These are phyloP conservation scores for Pseudonitzschia pungens DNA, from an alignment of 108 stramenopile species.

Conservation along the genomic window DNA sequence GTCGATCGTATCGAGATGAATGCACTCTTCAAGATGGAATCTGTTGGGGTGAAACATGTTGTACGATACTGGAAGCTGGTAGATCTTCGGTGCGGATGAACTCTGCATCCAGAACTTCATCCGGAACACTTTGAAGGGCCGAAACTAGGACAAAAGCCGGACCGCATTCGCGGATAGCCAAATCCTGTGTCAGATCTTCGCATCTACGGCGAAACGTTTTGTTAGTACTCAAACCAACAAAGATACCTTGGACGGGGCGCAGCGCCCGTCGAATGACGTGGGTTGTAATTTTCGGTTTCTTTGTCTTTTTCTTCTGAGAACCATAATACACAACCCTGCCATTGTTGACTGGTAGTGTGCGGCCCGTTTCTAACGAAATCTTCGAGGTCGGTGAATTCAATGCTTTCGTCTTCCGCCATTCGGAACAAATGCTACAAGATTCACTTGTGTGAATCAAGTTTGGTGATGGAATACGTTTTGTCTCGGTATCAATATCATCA, in stretches of 20 bases:
- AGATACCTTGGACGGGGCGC: slow-evolving; percentile 49
- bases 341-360: too few species aligned
- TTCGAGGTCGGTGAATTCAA: not conserved
- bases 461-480: slow-evolving; percentile 16
- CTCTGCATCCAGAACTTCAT: not conserved
- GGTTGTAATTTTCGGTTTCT: slow-evolving; percentile 32
- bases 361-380: too few species aligned
- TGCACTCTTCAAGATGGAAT: not conserved
- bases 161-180: slow-evolving; percentile 50
- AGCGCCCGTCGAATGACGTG: slow-evolving; percentile 38
- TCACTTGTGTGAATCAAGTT: not conserved
- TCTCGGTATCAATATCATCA: slow-evolving; percentile 26
- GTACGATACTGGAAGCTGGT: not conserved
- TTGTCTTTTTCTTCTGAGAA: not conserved
- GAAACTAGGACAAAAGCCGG: slow-evolving; percentile 50
- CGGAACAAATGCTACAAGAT: slow-evolving; percentile 9
- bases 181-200: slow-evolving; percentile 13
- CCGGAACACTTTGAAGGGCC: not conserved
- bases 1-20: not conserved
- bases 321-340: not conserved
- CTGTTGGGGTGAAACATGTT: slow-evolving; percentile 4
- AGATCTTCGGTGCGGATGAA: slow-evolving; percentile 13
- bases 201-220: slow-evolving; percentile 37
- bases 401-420: slow-evolving; percentile 4
- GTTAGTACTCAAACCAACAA: slow-evolving; percentile 34